Conservation (phyloP, 2,329 filamentous ascomycete genomes). For the Neofusicoccum ribis region DNA sequence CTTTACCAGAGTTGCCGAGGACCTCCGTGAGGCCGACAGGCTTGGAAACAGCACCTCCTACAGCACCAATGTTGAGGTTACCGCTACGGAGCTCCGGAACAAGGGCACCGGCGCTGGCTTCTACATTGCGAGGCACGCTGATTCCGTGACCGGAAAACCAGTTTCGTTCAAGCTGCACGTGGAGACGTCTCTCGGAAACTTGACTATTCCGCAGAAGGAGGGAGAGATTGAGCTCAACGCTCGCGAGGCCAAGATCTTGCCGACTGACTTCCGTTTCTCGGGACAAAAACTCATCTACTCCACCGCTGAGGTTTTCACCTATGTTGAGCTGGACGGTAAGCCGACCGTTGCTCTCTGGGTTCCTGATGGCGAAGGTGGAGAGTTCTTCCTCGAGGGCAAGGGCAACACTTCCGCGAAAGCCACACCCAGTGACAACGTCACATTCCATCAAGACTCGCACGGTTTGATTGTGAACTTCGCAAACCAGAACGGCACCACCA, state of each 20-base stretch:
- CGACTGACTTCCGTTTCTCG: constrained; percentile 60
- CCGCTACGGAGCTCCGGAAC: constrained; percentile 60
- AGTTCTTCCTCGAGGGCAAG: constrained; percentile 41
- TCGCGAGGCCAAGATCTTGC: constrained; percentile 62
- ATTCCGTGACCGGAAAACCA: constrained; percentile 52
- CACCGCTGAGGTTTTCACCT: constrained; percentile 52
- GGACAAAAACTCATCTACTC: constrained; percentile 54
- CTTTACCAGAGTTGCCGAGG: constrained; percentile 60
- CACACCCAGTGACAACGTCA: constrained; percentile 40
- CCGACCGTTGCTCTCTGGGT: constrained; percentile 43
- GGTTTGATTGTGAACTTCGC: constrained; percentile 36
- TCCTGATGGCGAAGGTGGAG: constrained; percentile 41
- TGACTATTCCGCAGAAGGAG: constrained; percentile 57
- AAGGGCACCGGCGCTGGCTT: constrained; percentile 58
- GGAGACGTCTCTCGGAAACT: constrained; percentile 55
- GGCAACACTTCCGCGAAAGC: constrained; percentile 42
- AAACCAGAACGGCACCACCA: constrained; percentile 32
- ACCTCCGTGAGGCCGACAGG: constrained; percentile 57
- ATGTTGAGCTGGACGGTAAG: constrained; percentile 36
- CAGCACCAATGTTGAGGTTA: constrained; percentile 54
- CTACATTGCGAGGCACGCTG: constrained; percentile 59
- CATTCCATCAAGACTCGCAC: constrained; percentile 43
- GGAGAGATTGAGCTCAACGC: constrained; percentile 57
- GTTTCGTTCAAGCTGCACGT: constrained; percentile 58
- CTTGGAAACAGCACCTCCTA: constrained; percentile 51